Evolutionary conservation across 2,329 filamentous ascomycete genomes (phyloP).

Genomic region (Penicillium sp.): DNA sequence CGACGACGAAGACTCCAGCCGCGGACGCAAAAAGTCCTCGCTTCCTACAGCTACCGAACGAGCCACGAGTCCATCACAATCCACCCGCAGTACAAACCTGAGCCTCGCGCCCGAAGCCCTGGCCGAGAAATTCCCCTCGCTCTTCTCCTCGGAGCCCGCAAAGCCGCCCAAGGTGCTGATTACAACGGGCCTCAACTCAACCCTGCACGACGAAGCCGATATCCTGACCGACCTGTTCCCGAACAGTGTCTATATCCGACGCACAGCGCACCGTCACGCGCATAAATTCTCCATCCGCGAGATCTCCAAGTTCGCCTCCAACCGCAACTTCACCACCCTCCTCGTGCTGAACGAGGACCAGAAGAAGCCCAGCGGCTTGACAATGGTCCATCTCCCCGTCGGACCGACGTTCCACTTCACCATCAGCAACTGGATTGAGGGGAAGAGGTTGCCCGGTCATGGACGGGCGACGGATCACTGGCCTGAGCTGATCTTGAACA

Average conservation of each 20-base stretch:
- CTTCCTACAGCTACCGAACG: slow-evolving; percentile 50
- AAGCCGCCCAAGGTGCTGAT: slow-evolving; percentile 83
- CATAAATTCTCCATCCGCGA: slow-evolving; percentile 93
- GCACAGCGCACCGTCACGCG: slow-evolving; percentile 79
- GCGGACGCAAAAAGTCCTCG: slow-evolving; percentile 39
- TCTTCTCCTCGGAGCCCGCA: slow-evolving; percentile 55
- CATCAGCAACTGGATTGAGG: slow-evolving; percentile 88
- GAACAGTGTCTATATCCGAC: slow-evolving; percentile 77
- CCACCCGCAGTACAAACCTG: slow-evolving; percentile 62
- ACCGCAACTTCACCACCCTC: slow-evolving; percentile 81
- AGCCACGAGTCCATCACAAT: slow-evolving; percentile 59
- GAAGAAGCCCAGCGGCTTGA: slow-evolving; percentile 81
- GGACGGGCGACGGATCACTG: slow-evolving; percentile 88
- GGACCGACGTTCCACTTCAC: slow-evolving; percentile 94
- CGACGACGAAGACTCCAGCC: slow-evolving; percentile 35
- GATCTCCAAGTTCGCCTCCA: slow-evolving; percentile 82
- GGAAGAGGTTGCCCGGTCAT: slow-evolving; percentile 85
- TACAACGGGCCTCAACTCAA: slow-evolving; percentile 88
- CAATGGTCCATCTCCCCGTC: slow-evolving; percentile 78
- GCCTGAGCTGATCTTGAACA: slow-evolving; percentile 88
- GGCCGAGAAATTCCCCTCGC: slow-evolving; percentile 62
- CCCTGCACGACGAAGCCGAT: slow-evolving; percentile 80
- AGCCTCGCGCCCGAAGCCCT: slow-evolving; percentile 65
- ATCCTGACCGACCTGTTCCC: slow-evolving; percentile 83
- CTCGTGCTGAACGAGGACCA: slow-evolving; percentile 86